Evolutionary conservation across 164 flowering plant species (phyloP), one percentile per base, ranked within the genome.

Genomic region (Platanus orientalis): DNA sequence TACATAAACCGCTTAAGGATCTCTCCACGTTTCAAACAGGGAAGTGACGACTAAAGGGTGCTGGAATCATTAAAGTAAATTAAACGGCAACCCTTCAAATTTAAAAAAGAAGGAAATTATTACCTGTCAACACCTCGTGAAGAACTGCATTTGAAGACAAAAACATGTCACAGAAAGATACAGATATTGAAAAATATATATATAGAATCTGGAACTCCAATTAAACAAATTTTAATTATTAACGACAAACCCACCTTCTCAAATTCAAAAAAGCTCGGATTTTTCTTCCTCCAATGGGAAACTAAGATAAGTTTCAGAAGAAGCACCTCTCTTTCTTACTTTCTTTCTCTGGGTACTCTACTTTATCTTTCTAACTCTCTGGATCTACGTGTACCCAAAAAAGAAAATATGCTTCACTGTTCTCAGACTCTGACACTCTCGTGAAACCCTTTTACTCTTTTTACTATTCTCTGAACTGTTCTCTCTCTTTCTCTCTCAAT

Each of bases 121-220:
- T 57, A 47, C 71, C 84, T 81, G 83, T 75, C 88, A 76, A 49
- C 52, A 58, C 77, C 88, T 85, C 86, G 85, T 84, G 90, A 85
- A 73, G 74, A 79, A 73, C 76, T 72, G 83, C 73, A 67, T 78
- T 77, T 80, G 68, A 78, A 68, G 89, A 83, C 89, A 83, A 85
- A 80, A 71, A 54, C 68, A 79, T 72, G 79, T 74, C 74, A 72
- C 76, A 73, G 75, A 78, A 68, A 76, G 69, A 78, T 60, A 68
- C 76, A 82, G 79, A 64, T 54, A 40, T 54, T 53, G 34, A 54
- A 42, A 40, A 66, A 60, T 52, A 51, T 56, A 62, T 27, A 60
- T 52, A 51, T 56, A 62, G 27, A 40, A 27, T 13, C 34, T 51
- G 40, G 39, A 39, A 49, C 3, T 9, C 44, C 16, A 19, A n/a